A percentile compares a stretch with the other conserved stretches of the same genome.
Conservation (phyloP, 805 yeast genomes). For the Sugiyamaella americana region DNA sequence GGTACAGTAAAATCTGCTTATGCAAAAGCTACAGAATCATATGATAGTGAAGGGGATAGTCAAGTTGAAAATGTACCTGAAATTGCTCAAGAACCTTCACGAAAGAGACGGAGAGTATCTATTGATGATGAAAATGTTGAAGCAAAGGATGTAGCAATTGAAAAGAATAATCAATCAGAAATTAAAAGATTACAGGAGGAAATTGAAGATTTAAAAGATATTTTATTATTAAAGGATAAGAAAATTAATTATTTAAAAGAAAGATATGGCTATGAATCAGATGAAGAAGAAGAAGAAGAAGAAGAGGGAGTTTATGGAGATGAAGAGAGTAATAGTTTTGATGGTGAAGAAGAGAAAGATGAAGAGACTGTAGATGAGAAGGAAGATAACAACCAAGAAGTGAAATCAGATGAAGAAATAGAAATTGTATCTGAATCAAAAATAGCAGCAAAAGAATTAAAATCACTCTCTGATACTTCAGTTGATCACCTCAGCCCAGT, state of each 20-base stretch:
- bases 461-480: too few relatives aligned
- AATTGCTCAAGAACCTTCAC: constrained; percentile 2
- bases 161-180: background rate
- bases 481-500: too few relatives aligned
- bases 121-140: constrained; percentile 9
- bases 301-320: constrained; percentile 2
- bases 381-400: constrained; percentile 9
- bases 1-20: constrained; percentile 15
- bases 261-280: background rate
- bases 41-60: constrained; percentile 9
- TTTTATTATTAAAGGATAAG: too few relatives aligned
- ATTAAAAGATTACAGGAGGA: too few relatives aligned
- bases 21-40: constrained; percentile 17
- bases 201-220: too few relatives aligned
- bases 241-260: too few relatives aligned
- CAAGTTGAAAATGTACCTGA: constrained; percentile 4
- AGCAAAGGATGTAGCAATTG: background rate
- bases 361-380: constrained; percentile 7
- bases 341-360: constrained; percentile 1
- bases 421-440: background rate
- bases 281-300: background rate
- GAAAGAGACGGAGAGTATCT: constrained; percentile 11
- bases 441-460: too few relatives aligned
- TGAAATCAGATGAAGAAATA: constrained; percentile 1
- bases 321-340: constrained; percentile 1